Base-by-base conservation (phyloP, 1,284 basidiomycete species). In the Ceratobasidium sp. region DNA sequence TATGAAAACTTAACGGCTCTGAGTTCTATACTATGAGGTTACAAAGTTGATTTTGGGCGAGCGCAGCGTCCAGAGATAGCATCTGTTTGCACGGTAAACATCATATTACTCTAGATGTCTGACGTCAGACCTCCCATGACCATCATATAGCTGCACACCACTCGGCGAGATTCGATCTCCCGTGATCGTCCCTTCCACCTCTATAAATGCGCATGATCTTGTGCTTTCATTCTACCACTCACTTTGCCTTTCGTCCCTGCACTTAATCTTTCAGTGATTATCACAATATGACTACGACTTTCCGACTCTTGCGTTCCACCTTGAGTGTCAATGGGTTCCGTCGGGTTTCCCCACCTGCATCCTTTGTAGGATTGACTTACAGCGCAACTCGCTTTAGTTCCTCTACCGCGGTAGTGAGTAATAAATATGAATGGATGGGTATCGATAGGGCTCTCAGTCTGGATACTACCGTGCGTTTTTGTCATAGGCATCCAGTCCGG, bases 351-450 rank as follows among this genome's bases (percentile, higher is more conserved):
- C 68, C 28, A 23, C n/a, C 47, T 28, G 10, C 67, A 10, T 10
- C 39, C 7, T 7, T 47, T 13, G 17, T 28, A 23, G 23, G 17
- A 7, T 35, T n/a, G 42, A 35, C 68, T 54, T 23, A 31, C 37
- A 61, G 31, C n/a, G 35, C 56, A 10, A 47, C 35, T 23, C 53
- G 68, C 10, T 35, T 71, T 28, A 47, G 60, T 26, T 74, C 71
- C 11, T 74, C 71, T 17, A 74, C 39, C 37, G 71, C 71, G 2
- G 60, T 74, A 47, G 71, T 74, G 33, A 39, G 71, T 63, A 31
- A 2, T 5, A 3, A 28, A 37, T 53, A 28, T 3, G 7, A 35
- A 61, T 20, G 6, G n/a, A n/a, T n/a, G n/a, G 11, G 42, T 11
- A 3, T 15, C 42, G 20, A 15, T 11, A 26, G 31, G 20, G 37